Percentiles rank a stretch among this genome's conserved stretches.
phyloP scores from a whole-genome alignment of 2,329 filamentous ascomycete genomes.

The Dothideomycetes sp. region DNA sequence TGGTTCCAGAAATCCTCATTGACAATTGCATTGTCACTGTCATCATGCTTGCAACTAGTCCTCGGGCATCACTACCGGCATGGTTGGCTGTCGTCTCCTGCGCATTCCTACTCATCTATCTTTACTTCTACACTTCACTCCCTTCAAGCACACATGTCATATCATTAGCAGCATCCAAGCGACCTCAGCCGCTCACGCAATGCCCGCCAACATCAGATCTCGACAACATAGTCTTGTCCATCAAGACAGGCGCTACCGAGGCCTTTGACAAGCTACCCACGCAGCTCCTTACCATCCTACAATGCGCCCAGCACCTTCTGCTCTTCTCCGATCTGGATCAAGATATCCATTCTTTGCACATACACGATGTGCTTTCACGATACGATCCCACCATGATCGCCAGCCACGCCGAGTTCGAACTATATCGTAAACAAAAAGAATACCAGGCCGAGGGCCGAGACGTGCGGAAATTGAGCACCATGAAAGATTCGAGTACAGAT shows the following conservation, averaged over 20 bases:
- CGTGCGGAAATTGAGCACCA: conserved; percentile 13
- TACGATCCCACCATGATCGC: conserved; percentile 21
- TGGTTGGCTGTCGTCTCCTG: not conserved
- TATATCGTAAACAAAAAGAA: conserved; percentile 18
- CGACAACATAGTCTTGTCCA: conserved; percentile 46
- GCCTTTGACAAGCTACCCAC: conserved; percentile 45
- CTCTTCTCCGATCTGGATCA: conserved; percentile 52
- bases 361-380: conserved; percentile 42
- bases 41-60: not conserved
- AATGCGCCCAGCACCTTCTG: conserved; percentile 46
- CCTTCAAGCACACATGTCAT: not conserved
- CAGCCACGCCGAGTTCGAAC: conserved; percentile 18
- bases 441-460: conserved; percentile 18
- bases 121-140: not conserved
- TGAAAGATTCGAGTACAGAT: conserved; percentile 13
- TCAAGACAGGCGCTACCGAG: conserved; percentile 52
- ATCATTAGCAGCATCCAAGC: not conserved
- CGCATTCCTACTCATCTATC: not conserved
- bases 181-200: not conserved
- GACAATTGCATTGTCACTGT: not conserved
- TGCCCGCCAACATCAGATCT: conserved; percentile 20
- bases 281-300: conserved; percentile 46
- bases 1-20: too few relatives aligned
- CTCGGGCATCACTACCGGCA: conserved; percentile 2
- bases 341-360: conserved; percentile 40